phyloP scores from a whole-genome alignment of 352 stramenopile genomes.

The Phytophthora pistaciae region DNA sequence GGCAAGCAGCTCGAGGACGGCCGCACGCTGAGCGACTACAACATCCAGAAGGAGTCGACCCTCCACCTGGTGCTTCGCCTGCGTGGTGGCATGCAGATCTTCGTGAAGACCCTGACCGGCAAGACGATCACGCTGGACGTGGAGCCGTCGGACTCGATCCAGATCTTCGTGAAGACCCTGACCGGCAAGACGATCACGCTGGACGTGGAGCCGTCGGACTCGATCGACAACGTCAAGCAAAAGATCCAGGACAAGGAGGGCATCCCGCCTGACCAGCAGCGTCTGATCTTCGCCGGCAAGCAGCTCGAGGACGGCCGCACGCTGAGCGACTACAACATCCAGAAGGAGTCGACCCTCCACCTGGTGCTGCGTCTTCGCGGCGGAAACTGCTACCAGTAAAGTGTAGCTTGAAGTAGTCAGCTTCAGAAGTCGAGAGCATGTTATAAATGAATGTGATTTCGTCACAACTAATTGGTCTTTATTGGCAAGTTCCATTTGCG shows the following conservation, averaged over 20 bases:
- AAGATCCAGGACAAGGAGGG: conserved; percentile 99
- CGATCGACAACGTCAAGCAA: conserved; percentile 99
- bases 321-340: conserved; percentile 57
- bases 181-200: no score
- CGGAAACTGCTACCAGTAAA: conserved; percentile 12
- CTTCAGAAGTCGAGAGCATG: not conserved
- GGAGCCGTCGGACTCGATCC: conserved; percentile 31
- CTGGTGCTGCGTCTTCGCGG: conserved; percentile 33
- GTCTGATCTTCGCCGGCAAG: conserved; percentile 99
- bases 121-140: conserved; percentile 35
- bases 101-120: conserved; percentile 36
- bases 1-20: conserved; percentile 6
- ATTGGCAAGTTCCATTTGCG: no score
- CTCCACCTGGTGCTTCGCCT: conserved; percentile 31
- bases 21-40: conserved; percentile 13
- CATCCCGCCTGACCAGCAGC: conserved; percentile 99
- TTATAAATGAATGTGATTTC: conserved; percentile 17
- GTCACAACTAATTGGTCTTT: not conserved
- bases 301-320: conserved; percentile 98
- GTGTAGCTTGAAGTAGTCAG: not conserved
- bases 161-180: no score
- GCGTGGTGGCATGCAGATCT: conserved; percentile 19
- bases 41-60: conserved; percentile 28
- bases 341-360: conserved; percentile 40
- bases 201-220: no score